A percentile compares a stretch with the other conserved stretches of the same genome.
Conservation (phyloP, 2,329 filamentous ascomycete species). For the Talaromyces atroroseus region DNA sequence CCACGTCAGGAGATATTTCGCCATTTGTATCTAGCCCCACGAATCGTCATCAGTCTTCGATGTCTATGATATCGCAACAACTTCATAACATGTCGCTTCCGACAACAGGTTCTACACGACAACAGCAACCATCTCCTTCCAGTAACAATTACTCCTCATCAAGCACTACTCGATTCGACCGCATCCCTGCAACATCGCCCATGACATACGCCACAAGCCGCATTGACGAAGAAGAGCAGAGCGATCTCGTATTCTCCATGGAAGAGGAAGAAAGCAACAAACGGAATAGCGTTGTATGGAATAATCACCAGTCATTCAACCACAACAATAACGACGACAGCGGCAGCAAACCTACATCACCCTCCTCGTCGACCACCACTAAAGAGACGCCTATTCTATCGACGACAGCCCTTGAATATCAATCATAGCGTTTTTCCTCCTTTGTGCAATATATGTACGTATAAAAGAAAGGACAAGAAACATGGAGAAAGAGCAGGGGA, state of each 20-base stretch:
- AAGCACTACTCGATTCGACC: constrained; percentile 14
- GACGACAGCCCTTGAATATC: not conserved
- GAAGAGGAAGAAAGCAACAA: constrained; percentile 40
- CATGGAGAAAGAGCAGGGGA: not conserved
- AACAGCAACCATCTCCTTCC: constrained; percentile 24
- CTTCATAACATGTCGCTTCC: constrained; percentile 40
- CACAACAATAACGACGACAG: constrained; percentile 12
- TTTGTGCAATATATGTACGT: not conserved
- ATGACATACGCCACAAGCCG: constrained; percentile 34
- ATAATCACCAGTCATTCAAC: constrained; percentile 7
- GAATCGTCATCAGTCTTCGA: constrained; percentile 50
- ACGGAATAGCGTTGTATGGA: constrained; percentile 33
- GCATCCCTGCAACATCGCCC: constrained; percentile 43
- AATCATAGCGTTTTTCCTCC: not conserved
- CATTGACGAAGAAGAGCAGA: constrained; percentile 47
- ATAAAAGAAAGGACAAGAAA: not conserved
- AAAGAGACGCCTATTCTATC: not conserved
- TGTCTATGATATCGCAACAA: constrained; percentile 59
- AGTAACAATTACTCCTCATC: constrained; percentile 25
- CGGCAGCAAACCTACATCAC: not conserved
- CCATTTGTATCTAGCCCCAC: constrained; percentile 52
- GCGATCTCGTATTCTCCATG: constrained; percentile 46
- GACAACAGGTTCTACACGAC: constrained; percentile 19
- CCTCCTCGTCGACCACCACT: not conserved
- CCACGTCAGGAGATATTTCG: constrained; percentile 44